phyloP scores from a whole-genome alignment of 192 early-diverging fungal genomes.

The Dissophora ornata region DNA sequence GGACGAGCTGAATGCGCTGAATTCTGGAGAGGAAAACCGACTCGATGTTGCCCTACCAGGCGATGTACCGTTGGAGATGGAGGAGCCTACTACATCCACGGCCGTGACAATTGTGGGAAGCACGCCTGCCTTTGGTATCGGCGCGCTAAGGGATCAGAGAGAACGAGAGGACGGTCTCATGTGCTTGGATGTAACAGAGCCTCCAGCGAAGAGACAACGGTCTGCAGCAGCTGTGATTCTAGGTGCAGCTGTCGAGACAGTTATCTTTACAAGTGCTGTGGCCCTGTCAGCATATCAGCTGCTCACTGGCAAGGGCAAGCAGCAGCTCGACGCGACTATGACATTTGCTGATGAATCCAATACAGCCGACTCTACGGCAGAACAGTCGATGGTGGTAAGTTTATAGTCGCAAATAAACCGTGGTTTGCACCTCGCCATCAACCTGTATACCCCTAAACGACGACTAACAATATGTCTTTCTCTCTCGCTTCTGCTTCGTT shows the following conservation, averaged over 20 bases:
- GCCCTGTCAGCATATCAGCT: constrained; percentile 53
- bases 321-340: constrained; percentile 2
- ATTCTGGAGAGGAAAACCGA: neutral
- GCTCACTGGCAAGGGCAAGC: constrained; percentile 41
- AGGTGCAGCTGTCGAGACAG: constrained; percentile 51
- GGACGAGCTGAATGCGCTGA: neutral
- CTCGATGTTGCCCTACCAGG: constrained; percentile 2
- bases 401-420: neutral
- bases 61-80: constrained; percentile 6
- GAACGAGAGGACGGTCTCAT: constrained; percentile 3
- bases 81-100: constrained; percentile 11
- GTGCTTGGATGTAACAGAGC: constrained; percentile 23
- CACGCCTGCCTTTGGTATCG: constrained; percentile 31
- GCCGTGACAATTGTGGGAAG: constrained; percentile 42
- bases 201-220: constrained; percentile 41
- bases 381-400: constrained; percentile 20
- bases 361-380: neutral
- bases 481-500: neutral
- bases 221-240: constrained; percentile 42
- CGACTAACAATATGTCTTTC: too few species aligned
- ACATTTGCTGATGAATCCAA: neutral
- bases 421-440: neutral
- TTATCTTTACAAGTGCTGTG: constrained; percentile 56
- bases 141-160: constrained; percentile 16
- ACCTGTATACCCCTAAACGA: too few species aligned